Evolutionary conservation across 2,329 filamentous ascomycete species (phyloP), one percentile per base, ranked within the genome.

Genomic region (Arachnopeziza araneosa): DNA sequence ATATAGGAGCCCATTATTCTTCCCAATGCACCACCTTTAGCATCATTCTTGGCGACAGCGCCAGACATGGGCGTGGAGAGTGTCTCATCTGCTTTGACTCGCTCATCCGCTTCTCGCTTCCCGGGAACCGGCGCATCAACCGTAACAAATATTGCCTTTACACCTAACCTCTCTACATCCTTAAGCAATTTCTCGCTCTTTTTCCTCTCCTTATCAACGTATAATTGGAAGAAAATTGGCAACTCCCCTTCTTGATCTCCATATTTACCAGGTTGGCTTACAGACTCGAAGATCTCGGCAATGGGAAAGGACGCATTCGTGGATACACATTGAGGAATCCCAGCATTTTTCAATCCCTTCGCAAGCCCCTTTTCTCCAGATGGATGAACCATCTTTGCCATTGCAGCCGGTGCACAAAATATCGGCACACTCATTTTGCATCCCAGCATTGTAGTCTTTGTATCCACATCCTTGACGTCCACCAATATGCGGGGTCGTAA

Each of bases 401-500:
- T 85, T 1, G 84, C 84, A 1, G 86, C 84, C 0, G 86, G 86
- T 36, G 83, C 81, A 62, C 83, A 80, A 69, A 88, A 88, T 26
- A 89, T 76, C 0, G 86, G 86, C 2, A 84, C 74, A 30, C 75
- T 76, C 59, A 81, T 76, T 4, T 74, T 69, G 30, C 77, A 72
- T 0, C 84, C 84, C 1, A 89, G 74, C 32, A 89, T 83, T 10
- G 73, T 79, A 1, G 83, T 80, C 3, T 69, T 69, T 0, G 80
- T 79, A 65, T 79, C 73, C 6, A 85, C 80, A 48, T 74, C 63
- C 19, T 78, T 77, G 5, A 89, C 85, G 66, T 86, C 78, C 48
- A 77, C 75, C 57, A 87, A 73, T 26, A 85, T 77, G 22, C 83
- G 78, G 0, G 84, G 85, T 0, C 86, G 80, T 5, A 89, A 78